Evolutionary conservation across 108 stramenopile genomes (phyloP).

Genomic region (Pseudonitzschia pungens): DNA sequence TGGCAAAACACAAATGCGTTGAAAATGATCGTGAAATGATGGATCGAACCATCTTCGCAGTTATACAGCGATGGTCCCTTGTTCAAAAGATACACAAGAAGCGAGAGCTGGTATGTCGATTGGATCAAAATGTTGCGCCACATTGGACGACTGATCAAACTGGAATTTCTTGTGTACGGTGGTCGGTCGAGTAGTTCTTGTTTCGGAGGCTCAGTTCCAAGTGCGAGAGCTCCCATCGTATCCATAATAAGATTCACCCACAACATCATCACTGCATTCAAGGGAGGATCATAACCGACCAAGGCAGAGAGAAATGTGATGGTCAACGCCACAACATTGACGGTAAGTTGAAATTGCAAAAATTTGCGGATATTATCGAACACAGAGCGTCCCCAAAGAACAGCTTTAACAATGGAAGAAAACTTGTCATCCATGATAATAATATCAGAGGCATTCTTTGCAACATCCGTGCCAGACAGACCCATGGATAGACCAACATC

Average conservation of each 20-base stretch:
- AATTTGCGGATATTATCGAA: slow-evolving; percentile 99
- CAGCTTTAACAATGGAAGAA: slow-evolving; percentile 97
- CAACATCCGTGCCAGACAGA: slow-evolving; percentile 96
- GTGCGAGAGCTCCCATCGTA: slow-evolving; percentile 96
- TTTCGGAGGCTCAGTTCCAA: slow-evolving; percentile 93
- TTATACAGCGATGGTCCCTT: slow-evolving; percentile 53
- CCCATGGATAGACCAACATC: slow-evolving; percentile 98
- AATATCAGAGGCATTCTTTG: slow-evolving; percentile 98
- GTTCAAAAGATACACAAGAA: slow-evolving; percentile 64
- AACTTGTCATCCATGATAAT: slow-evolving; percentile 99
- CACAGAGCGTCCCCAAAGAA: slow-evolving; percentile 97
- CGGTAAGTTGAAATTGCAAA: slow-evolving; percentile 96
- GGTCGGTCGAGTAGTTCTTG: slow-evolving; percentile 79
- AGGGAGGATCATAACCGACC: slow-evolving; percentile 91
- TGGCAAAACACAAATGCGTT: slow-evolving; percentile 94
- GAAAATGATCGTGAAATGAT: slow-evolving; percentile 90
- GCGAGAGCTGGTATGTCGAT: slow-evolving; percentile 66
- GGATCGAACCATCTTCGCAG: slow-evolving; percentile 67
- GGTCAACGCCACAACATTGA: slow-evolving; percentile 97
- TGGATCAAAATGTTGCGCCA: slow-evolving; percentile 84
- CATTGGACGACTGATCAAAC: slow-evolving; percentile 83
- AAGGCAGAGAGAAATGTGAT: slow-evolving; percentile 94
- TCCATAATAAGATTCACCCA: slow-evolving; percentile 99
- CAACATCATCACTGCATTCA: slow-evolving; percentile 98
- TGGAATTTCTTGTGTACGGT: slow-evolving; percentile 71